A percentile compares a stretch with the other conserved stretches of the same genome.
These are phyloP conservation scores for Blastobotrys niveus DNA, from an alignment of 1,139 yeast genomes.

Conservation along the genomic window DNA sequence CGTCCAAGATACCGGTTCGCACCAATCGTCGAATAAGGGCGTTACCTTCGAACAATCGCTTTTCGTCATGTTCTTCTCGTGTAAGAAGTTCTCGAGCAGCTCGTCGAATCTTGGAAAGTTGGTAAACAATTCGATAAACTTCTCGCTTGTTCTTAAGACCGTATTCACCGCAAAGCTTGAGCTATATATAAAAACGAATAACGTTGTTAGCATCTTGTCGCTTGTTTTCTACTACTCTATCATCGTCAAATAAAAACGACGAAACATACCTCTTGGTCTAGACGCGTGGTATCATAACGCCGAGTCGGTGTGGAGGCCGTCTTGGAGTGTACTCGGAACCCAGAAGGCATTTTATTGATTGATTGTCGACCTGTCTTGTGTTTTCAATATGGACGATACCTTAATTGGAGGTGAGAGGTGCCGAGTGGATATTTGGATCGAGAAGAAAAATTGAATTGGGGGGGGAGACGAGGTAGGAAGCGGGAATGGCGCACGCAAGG, in stretches of 20 bases:
- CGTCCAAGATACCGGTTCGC: slow-evolving; percentile 97
- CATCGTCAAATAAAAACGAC: background rate
- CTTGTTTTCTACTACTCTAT: background rate
- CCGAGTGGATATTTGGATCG: no score
- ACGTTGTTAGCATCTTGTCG: slow-evolving; percentile 73
- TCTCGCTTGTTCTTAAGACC: slow-evolving; percentile 99
- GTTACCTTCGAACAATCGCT: slow-evolving; percentile 99
- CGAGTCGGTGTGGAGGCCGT: slow-evolving; percentile 99
- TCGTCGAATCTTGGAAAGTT: slow-evolving; percentile 99
- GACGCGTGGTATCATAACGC: slow-evolving; percentile 98
- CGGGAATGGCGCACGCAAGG: no score
- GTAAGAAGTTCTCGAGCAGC: slow-evolving; percentile 99
- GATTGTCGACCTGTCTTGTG: no score
- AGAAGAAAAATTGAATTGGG: no score
- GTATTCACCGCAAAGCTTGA: slow-evolving; percentile 93
- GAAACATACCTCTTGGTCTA: slow-evolving; percentile 83
- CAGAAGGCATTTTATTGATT: slow-evolving; percentile 16
- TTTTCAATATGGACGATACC: no score
- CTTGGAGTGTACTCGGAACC: slow-evolving; percentile 97
- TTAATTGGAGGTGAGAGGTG: no score
- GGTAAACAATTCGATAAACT: slow-evolving; percentile 98
- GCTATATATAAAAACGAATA: slow-evolving; percentile 98
- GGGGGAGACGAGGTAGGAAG: no score
- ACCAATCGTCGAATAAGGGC: slow-evolving; percentile 96
- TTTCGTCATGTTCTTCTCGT: slow-evolving; percentile 99